Conservation (phyloP, 1,284 basidiomycete genomes). For the Sphaerobolus stellatus region DNA sequence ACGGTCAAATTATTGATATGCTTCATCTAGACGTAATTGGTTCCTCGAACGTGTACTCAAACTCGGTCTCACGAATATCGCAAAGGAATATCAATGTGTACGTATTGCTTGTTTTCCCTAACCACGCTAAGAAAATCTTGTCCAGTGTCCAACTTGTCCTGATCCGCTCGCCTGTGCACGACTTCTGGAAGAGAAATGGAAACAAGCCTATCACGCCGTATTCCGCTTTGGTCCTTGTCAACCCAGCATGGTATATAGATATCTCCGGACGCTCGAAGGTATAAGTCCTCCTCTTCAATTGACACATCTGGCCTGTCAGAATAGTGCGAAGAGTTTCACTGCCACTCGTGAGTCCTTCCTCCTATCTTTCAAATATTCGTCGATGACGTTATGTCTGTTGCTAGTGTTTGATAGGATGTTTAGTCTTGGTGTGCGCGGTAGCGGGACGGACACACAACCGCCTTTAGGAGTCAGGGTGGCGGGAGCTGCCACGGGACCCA, state of each 20-base stretch:
- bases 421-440: constrained; percentile 72
- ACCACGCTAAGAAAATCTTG: constrained; percentile 17
- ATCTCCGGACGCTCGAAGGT: constrained; percentile 78
- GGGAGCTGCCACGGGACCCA: constrained; percentile 62
- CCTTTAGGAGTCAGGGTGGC: constrained; percentile 60
- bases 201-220: constrained; percentile 81
- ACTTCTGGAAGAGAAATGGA: constrained; percentile 93
- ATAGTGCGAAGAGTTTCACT: constrained; percentile 81
- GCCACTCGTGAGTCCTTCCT: constrained; percentile 61
- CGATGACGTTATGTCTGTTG: background rate
- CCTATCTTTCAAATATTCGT: background rate
- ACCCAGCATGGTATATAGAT: constrained; percentile 87
- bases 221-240: constrained; percentile 88
- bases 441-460: constrained; percentile 61
- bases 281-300: constrained; percentile 77
- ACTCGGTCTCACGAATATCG: constrained; percentile 80
- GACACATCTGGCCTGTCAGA: constrained; percentile 84
- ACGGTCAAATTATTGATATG: background rate
- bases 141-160: constrained; percentile 79
- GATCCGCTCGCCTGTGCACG: constrained; percentile 78
- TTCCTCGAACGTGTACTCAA: constrained; percentile 93
- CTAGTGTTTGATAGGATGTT: constrained; percentile 93
- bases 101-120: constrained; percentile 26
- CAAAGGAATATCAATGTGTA: constrained; percentile 89
- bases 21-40: constrained; percentile 70